Evolutionary conservation across 148 eudicot genomes (phyloP).

Genomic region (Polygonum maritimum): DNA sequence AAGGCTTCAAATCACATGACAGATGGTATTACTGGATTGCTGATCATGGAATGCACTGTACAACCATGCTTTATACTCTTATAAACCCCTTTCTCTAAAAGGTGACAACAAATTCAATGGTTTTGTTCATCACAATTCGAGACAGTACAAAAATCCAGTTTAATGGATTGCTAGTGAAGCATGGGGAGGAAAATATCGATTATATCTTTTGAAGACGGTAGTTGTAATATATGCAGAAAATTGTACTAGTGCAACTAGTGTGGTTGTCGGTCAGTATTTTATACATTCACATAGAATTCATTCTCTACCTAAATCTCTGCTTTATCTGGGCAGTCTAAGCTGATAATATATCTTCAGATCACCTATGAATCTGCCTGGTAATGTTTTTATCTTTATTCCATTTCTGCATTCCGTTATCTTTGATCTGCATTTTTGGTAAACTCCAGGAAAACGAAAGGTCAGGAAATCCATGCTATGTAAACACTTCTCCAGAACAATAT

Average conservation of each 20-base stretch:
- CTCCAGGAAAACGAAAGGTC: conserved; percentile 55
- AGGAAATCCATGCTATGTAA: conserved; percentile 22
- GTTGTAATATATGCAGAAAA: not conserved
- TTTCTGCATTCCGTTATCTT: not conserved
- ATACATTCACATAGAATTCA: not conserved
- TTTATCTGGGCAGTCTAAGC: not conserved
- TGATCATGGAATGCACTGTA: not conserved
- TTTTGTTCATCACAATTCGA: not conserved
- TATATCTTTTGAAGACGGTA: not conserved
- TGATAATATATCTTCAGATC: not conserved
- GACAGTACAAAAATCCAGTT: not conserved
- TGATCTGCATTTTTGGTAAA: not conserved
- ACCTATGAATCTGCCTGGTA: not conserved
- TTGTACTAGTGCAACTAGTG: not conserved
- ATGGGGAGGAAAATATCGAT: not conserved
- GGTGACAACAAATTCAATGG: not conserved
- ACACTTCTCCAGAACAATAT: conserved; percentile 33
- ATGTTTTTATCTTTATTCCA: not conserved
- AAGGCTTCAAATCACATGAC: not conserved
- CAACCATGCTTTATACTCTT: not conserved
- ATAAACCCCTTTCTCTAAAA: not conserved
- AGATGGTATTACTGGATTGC: not conserved
- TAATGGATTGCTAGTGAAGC: not conserved
- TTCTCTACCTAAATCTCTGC: not conserved
- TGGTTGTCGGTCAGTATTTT: not conserved